Conservation (phyloP, 805 yeast species). For the Scheffersomyces coipomensis region DNA sequence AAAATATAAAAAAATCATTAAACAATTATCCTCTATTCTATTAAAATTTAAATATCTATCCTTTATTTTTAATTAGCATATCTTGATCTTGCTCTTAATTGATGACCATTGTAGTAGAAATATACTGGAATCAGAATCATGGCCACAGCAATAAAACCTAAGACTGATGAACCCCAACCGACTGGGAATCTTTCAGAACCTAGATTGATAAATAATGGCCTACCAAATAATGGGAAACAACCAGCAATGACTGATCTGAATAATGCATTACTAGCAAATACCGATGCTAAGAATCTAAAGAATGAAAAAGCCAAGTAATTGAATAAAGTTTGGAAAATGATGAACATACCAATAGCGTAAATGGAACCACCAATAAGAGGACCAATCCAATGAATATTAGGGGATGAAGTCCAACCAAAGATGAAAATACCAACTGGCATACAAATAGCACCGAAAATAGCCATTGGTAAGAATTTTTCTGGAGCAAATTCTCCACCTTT, state of each 20-base stretch:
- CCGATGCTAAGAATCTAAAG: slow-evolving; percentile 51
- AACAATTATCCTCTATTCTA: no score
- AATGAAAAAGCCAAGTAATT: slow-evolving; percentile 48
- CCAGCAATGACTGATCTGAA: slow-evolving; percentile 51
- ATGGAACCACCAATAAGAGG: slow-evolving; percentile 43
- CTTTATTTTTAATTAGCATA: slow-evolving; percentile 25
- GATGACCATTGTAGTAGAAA: slow-evolving; percentile 39
- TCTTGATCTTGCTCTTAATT: slow-evolving; percentile 38
- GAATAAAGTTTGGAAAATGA: slow-evolving; percentile 48
- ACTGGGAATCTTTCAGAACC: slow-evolving; percentile 50
- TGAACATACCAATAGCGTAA: slow-evolving; percentile 37
- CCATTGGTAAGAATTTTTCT: slow-evolving; percentile 35
- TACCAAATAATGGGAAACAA: slow-evolving; percentile 61
- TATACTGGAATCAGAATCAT: slow-evolving; percentile 47
- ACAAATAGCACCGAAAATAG: slow-evolving; percentile 36
- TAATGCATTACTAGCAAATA: slow-evolving; percentile 53
- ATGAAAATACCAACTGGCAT: slow-evolving; percentile 42
- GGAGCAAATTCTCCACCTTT: slow-evolving; percentile 26
- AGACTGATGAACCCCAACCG: slow-evolving; percentile 50
- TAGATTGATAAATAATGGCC: slow-evolving; percentile 52
- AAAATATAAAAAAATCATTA: no score
- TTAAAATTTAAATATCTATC: no score
- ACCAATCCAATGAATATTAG: slow-evolving; percentile 44
- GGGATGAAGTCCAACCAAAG: slow-evolving; percentile 47
- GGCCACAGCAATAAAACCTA: slow-evolving; percentile 43